A percentile compares a stretch with the other conserved stretches of the same genome.
Conservation (phyloP, 176 grass and related monocot species). For the Rhipidocladum racemiflorum region DNA sequence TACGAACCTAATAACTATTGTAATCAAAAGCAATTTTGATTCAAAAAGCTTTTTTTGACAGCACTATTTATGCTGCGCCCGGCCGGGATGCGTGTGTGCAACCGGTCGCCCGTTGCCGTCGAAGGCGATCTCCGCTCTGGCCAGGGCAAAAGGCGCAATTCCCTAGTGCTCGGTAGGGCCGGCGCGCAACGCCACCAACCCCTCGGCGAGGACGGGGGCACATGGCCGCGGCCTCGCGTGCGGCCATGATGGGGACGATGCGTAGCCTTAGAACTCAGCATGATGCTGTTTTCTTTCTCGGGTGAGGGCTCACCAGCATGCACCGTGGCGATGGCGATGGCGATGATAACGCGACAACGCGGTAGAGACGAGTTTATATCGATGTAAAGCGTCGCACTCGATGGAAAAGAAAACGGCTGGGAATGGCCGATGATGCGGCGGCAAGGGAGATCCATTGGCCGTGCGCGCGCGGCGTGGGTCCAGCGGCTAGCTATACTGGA, state of each 20-base stretch:
- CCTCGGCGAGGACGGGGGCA: constrained; percentile 14
- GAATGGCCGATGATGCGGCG: too few species aligned
- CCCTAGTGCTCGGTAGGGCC: background rate
- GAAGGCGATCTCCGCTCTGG: background rate
- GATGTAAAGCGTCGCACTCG: background rate
- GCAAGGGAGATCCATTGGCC: too few species aligned
- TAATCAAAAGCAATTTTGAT: too few species aligned
- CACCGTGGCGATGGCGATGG: constrained; percentile 6
- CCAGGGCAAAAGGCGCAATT: background rate
- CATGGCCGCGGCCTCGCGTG: constrained; percentile 18
- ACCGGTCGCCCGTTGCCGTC: background rate
- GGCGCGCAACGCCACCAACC: background rate
- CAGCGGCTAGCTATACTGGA: too few species aligned
- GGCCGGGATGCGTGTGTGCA: background rate
- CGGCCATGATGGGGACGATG: constrained; percentile 16
- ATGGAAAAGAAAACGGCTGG: background rate
- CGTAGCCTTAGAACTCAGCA: constrained; percentile 8
- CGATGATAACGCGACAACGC: constrained; percentile 26
- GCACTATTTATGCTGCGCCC: too few species aligned
- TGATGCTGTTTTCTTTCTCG: background rate
- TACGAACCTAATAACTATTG: too few species aligned
- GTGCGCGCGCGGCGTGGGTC: too few species aligned
- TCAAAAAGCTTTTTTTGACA: too few species aligned
- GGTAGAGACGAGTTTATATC: background rate
- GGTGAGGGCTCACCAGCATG: background rate